Evolutionary conservation across 2,329 filamentous ascomycete species (phyloP).

Genomic region (Lasiodiplodia citricola): DNA sequence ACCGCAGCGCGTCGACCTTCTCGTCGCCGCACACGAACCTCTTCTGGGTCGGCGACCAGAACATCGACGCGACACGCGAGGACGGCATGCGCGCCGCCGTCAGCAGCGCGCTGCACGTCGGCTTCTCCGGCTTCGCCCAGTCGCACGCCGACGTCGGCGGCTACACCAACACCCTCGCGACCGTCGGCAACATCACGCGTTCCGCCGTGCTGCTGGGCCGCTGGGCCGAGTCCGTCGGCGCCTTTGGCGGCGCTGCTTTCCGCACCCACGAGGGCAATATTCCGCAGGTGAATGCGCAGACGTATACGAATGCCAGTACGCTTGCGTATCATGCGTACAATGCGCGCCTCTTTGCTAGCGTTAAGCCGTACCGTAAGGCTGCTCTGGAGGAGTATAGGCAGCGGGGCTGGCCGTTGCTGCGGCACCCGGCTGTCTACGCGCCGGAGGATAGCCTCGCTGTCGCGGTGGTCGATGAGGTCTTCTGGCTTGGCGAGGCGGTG

Average conservation of each 20-base stretch:
- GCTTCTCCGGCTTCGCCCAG: conserved; percentile 43
- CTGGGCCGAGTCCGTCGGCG: conserved; percentile 43
- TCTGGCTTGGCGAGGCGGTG: conserved; percentile 35
- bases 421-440: conserved; percentile 35
- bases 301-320: conserved; percentile 42
- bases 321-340: conserved; percentile 46
- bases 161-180: conserved; percentile 41
- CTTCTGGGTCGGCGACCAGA: conserved; percentile 48
- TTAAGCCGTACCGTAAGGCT: conserved; percentile 40
- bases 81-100: conserved; percentile 45
- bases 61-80: conserved; percentile 41
- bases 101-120: conserved; percentile 45
- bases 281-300: conserved; percentile 43
- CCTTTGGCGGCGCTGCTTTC: conserved; percentile 42
- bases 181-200: conserved; percentile 40
- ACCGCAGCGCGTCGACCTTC: conserved; percentile 41
- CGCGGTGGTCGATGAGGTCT: conserved; percentile 36
- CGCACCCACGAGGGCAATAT: conserved; percentile 48
- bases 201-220: conserved; percentile 43
- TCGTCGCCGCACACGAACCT: conserved; percentile 44
- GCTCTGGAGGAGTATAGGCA: conserved; percentile 36
- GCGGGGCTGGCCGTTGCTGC: conserved; percentile 37
- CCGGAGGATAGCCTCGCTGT: conserved; percentile 32
- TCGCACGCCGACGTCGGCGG: conserved; percentile 45
- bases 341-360: conserved; percentile 41